Conservation (phyloP, 2,329 filamentous ascomycete genomes). For the Magnaporthiopsis poae region DNA sequence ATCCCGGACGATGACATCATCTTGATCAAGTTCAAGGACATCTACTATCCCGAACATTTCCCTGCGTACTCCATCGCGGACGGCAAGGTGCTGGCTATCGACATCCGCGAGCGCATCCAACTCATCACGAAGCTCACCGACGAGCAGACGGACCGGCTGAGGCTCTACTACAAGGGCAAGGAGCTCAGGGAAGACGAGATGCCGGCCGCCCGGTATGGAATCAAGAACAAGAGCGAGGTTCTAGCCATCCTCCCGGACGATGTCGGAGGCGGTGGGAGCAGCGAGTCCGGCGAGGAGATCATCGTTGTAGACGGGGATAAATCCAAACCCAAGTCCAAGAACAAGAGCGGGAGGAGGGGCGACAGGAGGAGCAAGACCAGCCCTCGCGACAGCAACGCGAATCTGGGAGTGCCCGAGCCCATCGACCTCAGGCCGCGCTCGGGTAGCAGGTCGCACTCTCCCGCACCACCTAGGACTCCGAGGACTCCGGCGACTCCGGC, state of each 20-base stretch:
- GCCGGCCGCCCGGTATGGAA: slow-evolving; percentile 47
- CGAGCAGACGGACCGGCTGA: slow-evolving; percentile 42
- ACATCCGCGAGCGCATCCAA: slow-evolving; percentile 58
- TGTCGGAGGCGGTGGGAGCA: slow-evolving; percentile 24
- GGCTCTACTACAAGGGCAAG: slow-evolving; percentile 64
- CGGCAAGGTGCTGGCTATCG: slow-evolving; percentile 56
- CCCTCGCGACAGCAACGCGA: slow-evolving; percentile 16
- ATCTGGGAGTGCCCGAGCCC: slow-evolving; percentile 24
- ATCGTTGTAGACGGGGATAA: slow-evolving; percentile 40
- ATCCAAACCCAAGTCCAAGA: slow-evolving; percentile 23
- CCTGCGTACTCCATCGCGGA: slow-evolving; percentile 67
- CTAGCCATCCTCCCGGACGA: slow-evolving; percentile 48
- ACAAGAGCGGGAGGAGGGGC: slow-evolving; percentile 34
- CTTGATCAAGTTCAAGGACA: slow-evolving; percentile 56
- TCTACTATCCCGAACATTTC: slow-evolving; percentile 61
- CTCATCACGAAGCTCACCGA: slow-evolving; percentile 55
- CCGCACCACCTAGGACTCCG: slow-evolving; percentile 16
- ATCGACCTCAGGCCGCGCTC: slow-evolving; percentile 24
- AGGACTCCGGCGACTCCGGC: slow-evolving; percentile 19
- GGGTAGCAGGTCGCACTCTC: slow-evolving; percentile 29
- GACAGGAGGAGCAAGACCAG: slow-evolving; percentile 28
- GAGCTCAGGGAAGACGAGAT: slow-evolving; percentile 55
- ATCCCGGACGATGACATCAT: slow-evolving; percentile 57
- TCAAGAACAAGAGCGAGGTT: slow-evolving; percentile 54
- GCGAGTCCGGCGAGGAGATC: slow-evolving; percentile 33